Conservation (phyloP, 2,329 filamentous ascomycete genomes). For the Pyrenophora graminea region DNA sequence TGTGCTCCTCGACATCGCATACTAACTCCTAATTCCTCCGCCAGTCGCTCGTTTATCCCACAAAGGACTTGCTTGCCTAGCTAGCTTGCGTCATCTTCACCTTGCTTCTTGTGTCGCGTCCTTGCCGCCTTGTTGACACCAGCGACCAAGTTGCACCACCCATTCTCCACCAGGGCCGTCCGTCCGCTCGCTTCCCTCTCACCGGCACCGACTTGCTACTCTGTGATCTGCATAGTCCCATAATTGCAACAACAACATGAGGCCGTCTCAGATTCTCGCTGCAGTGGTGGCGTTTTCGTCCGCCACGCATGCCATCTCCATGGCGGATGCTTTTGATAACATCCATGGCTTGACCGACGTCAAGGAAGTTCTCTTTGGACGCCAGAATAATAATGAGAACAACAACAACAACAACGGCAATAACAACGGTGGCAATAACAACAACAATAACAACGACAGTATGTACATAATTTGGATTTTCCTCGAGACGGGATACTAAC, state of each 20-base stretch:
- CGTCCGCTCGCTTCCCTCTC: conserved; percentile 19
- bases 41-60: conserved; percentile 45
- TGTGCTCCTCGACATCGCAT: background rate
- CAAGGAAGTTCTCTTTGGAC: conserved; percentile 37
- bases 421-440: too few relatives aligned
- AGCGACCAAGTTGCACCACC: conserved; percentile 24
- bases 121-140: conserved; percentile 34
- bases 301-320: conserved; percentile 40
- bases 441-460: too few relatives aligned
- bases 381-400: conserved; percentile 26
- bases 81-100: conserved; percentile 18
- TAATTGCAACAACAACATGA: conserved; percentile 31
- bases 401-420: conserved; percentile 4
- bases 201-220: conserved; percentile 8
- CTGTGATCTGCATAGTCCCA: background rate
- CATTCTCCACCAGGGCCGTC: conserved; percentile 18
- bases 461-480: too few relatives aligned
- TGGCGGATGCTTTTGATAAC: conserved; percentile 40
- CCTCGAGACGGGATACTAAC: too few relatives aligned
- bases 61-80: conserved; percentile 19
- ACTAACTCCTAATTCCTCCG: conserved; percentile 21
- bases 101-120: conserved; percentile 16
- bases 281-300: conserved; percentile 46
- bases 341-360: conserved; percentile 34
- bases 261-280: conserved; percentile 46